Percentiles rank a stretch among this genome's conserved stretches.
Evolutionary conservation across 164 flowering plant genomes (phyloP).

Genomic region (Chimonanthus salicifolius): DNA sequence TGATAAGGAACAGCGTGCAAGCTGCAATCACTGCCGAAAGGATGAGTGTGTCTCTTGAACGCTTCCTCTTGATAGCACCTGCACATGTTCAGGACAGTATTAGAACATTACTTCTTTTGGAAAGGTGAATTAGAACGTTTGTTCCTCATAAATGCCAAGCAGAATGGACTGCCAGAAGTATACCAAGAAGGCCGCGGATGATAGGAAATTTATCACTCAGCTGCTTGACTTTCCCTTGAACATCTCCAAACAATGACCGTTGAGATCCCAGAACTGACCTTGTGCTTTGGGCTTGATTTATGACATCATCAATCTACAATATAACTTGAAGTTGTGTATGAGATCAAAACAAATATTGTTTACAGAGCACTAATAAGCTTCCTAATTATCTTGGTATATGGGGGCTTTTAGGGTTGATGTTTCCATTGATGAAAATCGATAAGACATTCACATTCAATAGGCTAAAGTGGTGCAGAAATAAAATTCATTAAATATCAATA

Average conservation of each 20-base stretch:
- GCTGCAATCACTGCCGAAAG: slow-evolving; percentile 91
- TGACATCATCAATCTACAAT: slow-evolving; percentile 90
- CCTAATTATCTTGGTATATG: not conserved
- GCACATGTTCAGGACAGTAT: slow-evolving; percentile 13
- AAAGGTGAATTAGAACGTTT: not conserved
- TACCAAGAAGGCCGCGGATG: slow-evolving; percentile 91
- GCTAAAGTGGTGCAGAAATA: too few species aligned
- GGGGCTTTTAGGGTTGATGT: not conserved
- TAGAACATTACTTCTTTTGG: not conserved
- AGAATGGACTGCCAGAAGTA: not conserved
- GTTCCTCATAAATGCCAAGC: not conserved
- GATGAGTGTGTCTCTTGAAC: slow-evolving; percentile 90
- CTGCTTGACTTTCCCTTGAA: slow-evolving; percentile 89
- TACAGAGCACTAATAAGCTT: not conserved
- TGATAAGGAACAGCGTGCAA: slow-evolving; percentile 87
- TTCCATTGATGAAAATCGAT: too few species aligned
- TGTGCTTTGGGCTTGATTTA: slow-evolving; percentile 89
- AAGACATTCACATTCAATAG: too few species aligned
- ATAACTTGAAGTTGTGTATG: not conserved
- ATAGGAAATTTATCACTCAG: slow-evolving; percentile 84
- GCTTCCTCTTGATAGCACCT: slow-evolving; percentile 86
- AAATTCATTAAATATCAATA: too few species aligned
- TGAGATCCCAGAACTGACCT: slow-evolving; percentile 80
- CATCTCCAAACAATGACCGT: slow-evolving; percentile 69
- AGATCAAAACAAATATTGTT: not conserved